Base-by-base conservation (phyloP, 345 rosid genomes). In the Schrenkiella parvula region DNA sequence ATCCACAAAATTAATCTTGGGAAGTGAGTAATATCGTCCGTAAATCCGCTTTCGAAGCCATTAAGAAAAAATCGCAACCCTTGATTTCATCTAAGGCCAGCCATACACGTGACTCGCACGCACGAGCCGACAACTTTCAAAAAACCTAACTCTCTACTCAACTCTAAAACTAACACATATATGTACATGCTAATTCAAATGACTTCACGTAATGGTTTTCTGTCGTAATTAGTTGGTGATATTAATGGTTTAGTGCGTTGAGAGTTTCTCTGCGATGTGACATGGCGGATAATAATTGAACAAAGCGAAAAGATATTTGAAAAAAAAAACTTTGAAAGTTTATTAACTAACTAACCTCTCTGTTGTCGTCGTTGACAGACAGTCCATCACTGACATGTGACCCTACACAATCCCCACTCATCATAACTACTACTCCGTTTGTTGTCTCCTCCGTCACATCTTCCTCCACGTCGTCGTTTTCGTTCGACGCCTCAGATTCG, bases 401-500 rank as follows among this genome's bases (percentile, higher is more conserved):
- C 84, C 79, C 88, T 42, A 34, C 82, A 58, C 57, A 46, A 4
- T 52, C 82, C 84, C 84, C 70, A 82, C 84, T 86, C 70, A 19
- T 22, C 56, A 44, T 64, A 11, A 55, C 64, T 60, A 6, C 72
- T 57, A 14, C 69, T 61, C 41, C 25, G 28, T 28, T 6, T 43
- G 21, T 11, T 60, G 34, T 60, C 65, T 31, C 60, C 48, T 31
- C 60, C 39, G 8, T 31, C n/a, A 9, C 60, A 8, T 62, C 57
- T 2, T 47, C 81, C 13, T 47, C 81, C 13, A 48, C 80, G 81
- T 39, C 78, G 67, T 68, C 82, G 83, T 82, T 79, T 67, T 22
- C 17, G 2, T 41, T 32, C 35, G 19, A 58, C 18, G 28, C 35
- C 29, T 58, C 64, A 12, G 64, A 59, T 22, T 37, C 39, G 43